Evolutionary conservation across 345 rosid genomes (phyloP).

Genomic region (Populus euphratica): DNA sequence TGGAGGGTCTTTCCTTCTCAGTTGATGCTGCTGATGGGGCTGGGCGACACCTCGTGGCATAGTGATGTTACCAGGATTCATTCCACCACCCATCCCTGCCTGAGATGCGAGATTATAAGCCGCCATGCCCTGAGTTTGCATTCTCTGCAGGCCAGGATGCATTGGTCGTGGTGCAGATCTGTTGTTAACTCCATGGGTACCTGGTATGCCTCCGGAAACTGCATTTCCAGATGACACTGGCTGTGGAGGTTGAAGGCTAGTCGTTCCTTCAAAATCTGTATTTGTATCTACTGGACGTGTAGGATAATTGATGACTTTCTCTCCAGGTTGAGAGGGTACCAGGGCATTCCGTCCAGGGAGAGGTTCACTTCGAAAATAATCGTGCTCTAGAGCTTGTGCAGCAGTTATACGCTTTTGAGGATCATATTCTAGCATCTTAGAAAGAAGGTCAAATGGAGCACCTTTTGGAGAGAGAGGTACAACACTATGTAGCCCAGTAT

Average conservation of each 20-base stretch:
- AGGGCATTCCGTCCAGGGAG: constrained; percentile 88
- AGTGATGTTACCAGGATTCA: constrained; percentile 73
- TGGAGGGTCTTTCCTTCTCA: constrained; percentile 76
- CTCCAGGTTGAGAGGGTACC: constrained; percentile 73
- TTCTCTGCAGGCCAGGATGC: constrained; percentile 69
- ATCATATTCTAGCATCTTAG: constrained; percentile 95
- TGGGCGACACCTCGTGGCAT: constrained; percentile 71
- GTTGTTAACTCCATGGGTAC: constrained; percentile 55
- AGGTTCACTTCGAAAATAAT: constrained; percentile 79
- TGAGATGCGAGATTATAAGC: constrained; percentile 61
- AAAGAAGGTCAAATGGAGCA: constrained; percentile 69
- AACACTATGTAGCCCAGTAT: constrained; percentile 55
- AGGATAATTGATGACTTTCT: constrained; percentile 76
- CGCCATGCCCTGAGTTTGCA: constrained; percentile 73
- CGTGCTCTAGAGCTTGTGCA: constrained; percentile 93
- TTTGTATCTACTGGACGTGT: constrained; percentile 84
- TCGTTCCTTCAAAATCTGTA: constrained; percentile 92
- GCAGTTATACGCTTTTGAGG: constrained; percentile 91
- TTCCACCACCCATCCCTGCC: constrained; percentile 61
- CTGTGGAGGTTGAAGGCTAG: constrained; percentile 82
- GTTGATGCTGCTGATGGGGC: constrained; percentile 67
- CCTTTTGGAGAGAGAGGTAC: constrained; percentile 67
- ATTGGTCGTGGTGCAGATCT: constrained; percentile 71
- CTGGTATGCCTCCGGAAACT: constrained; percentile 50
- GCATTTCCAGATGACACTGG: constrained; percentile 58